A percentile compares a stretch with the other conserved stretches of the same genome.
phyloP scores from a whole-genome alignment of 2,329 filamentous ascomycete species.

The Arthrobotrys megalospora region DNA sequence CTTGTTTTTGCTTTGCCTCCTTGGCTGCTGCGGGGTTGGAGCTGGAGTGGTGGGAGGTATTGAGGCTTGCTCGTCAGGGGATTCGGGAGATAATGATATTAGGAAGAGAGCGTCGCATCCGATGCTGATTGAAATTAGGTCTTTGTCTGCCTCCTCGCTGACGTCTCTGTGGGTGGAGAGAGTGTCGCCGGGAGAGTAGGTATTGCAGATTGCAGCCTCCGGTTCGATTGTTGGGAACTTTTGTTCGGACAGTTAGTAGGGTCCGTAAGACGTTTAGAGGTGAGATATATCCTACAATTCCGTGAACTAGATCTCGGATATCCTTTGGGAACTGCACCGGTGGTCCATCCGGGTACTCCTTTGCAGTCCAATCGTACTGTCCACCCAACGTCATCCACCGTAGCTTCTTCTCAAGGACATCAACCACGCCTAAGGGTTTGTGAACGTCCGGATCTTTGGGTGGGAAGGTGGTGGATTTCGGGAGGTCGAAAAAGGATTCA shows the following conservation, averaged over 20 bases:
- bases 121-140: constrained; percentile 86
- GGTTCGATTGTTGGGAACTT: constrained; percentile 83
- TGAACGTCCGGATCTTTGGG: constrained; percentile 83
- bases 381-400: constrained; percentile 96
- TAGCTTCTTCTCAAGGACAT: constrained; percentile 82
- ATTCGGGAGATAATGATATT: constrained; percentile 73
- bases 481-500: constrained; percentile 74
- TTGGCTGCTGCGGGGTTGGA: constrained; percentile 43
- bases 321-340: constrained; percentile 83
- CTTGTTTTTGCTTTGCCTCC: constrained; percentile 65
- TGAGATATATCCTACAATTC: constrained; percentile 19
- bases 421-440: constrained; percentile 78
- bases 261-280: not conserved
- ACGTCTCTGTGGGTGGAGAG: constrained; percentile 95
- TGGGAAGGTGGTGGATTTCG: constrained; percentile 64
- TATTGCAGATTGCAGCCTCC: constrained; percentile 92
- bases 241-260: not conserved
- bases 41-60: not conserved
- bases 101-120: constrained; percentile 94
- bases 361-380: constrained; percentile 95
- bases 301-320: constrained; percentile 75
- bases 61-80: not conserved
- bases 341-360: constrained; percentile 79
- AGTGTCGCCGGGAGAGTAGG: constrained; percentile 91
- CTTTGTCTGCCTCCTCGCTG: constrained; percentile 83